Evolutionary conservation across 306 rosid species (phyloP).

Genomic region (Quercus berberidifolia): DNA sequence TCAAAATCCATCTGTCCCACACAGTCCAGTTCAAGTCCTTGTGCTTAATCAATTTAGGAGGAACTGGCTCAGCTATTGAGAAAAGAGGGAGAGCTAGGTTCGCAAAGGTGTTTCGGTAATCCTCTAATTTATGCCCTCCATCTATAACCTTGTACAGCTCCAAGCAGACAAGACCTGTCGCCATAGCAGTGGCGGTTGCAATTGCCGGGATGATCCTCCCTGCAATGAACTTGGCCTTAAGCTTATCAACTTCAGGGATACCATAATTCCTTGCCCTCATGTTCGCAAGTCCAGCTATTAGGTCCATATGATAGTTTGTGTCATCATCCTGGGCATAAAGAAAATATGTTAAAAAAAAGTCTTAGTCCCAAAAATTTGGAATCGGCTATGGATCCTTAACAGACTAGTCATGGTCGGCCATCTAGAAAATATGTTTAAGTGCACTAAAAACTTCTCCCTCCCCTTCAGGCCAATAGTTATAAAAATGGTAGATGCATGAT

Average conservation of each 20-base stretch:
- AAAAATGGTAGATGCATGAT: neutral
- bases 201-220: slow-evolving; percentile 42
- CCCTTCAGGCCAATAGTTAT: too few relatives aligned
- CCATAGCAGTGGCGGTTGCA: slow-evolving; percentile 35
- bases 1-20: slow-evolving; percentile 36
- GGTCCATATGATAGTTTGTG: slow-evolving; percentile 36
- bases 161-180: slow-evolving; percentile 36
- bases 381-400: too few relatives aligned
- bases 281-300: slow-evolving; percentile 37
- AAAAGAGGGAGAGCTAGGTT: slow-evolving; percentile 33
- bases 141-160: slow-evolving; percentile 34
- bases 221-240: slow-evolving; percentile 36
- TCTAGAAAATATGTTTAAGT: neutral
- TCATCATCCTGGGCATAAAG: slow-evolving; percentile 31
- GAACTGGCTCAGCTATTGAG: slow-evolving; percentile 38
- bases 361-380: too few relatives aligned
- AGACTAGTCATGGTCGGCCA: too few relatives aligned
- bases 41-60: slow-evolving; percentile 36
- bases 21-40: slow-evolving; percentile 33
- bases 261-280: slow-evolving; percentile 42
- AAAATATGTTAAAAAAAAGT: neutral
- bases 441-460: neutral
- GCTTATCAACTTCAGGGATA: slow-evolving; percentile 35
- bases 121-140: slow-evolving; percentile 33
- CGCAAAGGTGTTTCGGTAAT: slow-evolving; percentile 33